A percentile compares a stretch with the other conserved stretches of the same genome.
Evolutionary conservation across 2,329 filamentous ascomycete species (phyloP).

Genomic region (Fusarium mangiferae): DNA sequence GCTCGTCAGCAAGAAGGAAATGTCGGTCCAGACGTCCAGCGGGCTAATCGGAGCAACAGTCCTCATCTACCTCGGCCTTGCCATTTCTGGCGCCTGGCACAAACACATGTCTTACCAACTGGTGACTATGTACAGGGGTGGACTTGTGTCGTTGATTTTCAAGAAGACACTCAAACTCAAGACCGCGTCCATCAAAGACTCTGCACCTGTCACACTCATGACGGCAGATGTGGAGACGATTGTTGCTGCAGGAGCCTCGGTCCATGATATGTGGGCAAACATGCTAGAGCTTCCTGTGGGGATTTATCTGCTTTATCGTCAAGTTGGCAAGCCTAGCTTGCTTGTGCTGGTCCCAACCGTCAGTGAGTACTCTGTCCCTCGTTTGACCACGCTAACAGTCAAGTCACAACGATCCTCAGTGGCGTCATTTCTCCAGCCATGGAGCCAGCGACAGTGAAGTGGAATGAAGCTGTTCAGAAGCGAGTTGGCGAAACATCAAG

Average conservation of each 20-base stretch:
- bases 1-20: slow-evolving; percentile 45
- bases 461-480: slow-evolving; percentile 54
- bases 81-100: slow-evolving; percentile 48
- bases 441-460: slow-evolving; percentile 50
- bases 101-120: slow-evolving; percentile 51
- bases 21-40: slow-evolving; percentile 44
- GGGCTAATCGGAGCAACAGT: slow-evolving; percentile 55
- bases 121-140: slow-evolving; percentile 51
- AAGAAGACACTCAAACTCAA: slow-evolving; percentile 54
- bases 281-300: slow-evolving; percentile 52
- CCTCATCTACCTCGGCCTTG: slow-evolving; percentile 55
- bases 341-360: slow-evolving; percentile 45
- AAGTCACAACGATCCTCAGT: slow-evolving; percentile 36
- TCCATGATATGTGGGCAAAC: slow-evolving; percentile 54
- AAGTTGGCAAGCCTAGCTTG: slow-evolving; percentile 47
- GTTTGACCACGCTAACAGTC: neutral
- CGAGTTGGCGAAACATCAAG: slow-evolving; percentile 53
- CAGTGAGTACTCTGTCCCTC: slow-evolving; percentile 16
- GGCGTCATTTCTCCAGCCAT: slow-evolving; percentile 40
- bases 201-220: slow-evolving; percentile 57
- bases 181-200: slow-evolving; percentile 47
- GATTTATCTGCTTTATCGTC: slow-evolving; percentile 49
- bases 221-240: slow-evolving; percentile 56
- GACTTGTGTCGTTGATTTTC: slow-evolving; percentile 59
- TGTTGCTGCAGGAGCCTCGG: slow-evolving; percentile 34